Conservation (phyloP, 2,329 filamentous ascomycete genomes). For the Calonectria leucothoes region DNA sequence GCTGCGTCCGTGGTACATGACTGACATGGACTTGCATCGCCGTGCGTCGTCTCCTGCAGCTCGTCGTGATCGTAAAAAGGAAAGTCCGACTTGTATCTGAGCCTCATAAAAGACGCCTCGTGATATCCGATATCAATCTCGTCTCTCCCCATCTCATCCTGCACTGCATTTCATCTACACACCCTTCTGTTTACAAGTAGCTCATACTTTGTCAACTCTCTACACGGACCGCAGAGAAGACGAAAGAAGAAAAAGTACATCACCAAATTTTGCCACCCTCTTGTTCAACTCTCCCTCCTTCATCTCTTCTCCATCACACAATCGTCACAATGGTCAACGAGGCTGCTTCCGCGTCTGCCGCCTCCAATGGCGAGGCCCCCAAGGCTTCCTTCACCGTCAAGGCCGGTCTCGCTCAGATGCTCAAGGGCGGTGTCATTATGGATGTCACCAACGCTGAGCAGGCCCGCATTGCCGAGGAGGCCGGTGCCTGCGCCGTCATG, state of each 20-base stretch:
- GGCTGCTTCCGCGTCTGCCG: slow-evolving; percentile 35
- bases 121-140: slow-evolving; percentile 12
- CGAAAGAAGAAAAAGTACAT: background rate
- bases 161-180: background rate
- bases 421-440: slow-evolving; percentile 99
- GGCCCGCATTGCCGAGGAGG: slow-evolving; percentile 97
- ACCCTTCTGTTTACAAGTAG: background rate
- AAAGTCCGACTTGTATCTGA: slow-evolving; percentile 16
- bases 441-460: slow-evolving; percentile 95
- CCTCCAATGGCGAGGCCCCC: slow-evolving; percentile 48
- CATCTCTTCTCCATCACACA: background rate
- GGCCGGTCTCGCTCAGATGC: slow-evolving; percentile 94
- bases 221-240: background rate
- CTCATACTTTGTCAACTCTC: background rate
- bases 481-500: slow-evolving; percentile 97
- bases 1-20: background rate
- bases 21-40: background rate
- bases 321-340: slow-evolving; percentile 49
- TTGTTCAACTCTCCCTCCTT: background rate
- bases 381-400: slow-evolving; percentile 84
- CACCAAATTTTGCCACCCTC: background rate
- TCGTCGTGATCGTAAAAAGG: slow-evolving; percentile 11
- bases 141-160: background rate
- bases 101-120: slow-evolving; percentile 13
- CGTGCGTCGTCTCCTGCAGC: slow-evolving; percentile 15